Percentiles rank a stretch among this genome's conserved stretches.
Evolutionary conservation across 768 basidiomycete genomes (phyloP).

Genomic region (Macrolepiota fuliginosa): DNA sequence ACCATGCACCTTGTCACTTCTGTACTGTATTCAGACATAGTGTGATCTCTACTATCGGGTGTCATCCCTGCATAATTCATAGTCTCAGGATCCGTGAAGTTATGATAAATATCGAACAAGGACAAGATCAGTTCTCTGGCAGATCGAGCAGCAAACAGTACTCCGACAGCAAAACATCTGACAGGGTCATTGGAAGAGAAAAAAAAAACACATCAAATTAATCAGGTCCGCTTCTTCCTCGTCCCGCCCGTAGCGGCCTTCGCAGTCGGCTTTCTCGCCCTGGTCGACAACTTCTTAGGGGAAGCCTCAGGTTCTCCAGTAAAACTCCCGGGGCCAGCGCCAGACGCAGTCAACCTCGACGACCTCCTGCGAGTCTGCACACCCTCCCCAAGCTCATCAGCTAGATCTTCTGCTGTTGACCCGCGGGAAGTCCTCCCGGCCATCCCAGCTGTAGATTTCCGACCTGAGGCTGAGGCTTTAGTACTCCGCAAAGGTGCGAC

Average conservation of each 20-base stretch:
- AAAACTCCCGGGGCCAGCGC: conserved; percentile 18
- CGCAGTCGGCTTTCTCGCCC: conserved; percentile 9
- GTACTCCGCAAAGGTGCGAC: conserved; percentile 38
- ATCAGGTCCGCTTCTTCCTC: conserved; percentile 18
- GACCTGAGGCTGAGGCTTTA: conserved; percentile 25
- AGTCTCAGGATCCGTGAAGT: no score
- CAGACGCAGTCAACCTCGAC: conserved; percentile 34
- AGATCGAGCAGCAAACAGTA: no score
- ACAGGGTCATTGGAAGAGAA: no score
- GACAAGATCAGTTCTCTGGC: no score
- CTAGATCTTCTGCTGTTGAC: conserved; percentile 26
- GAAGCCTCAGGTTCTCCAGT: conserved; percentile 25
- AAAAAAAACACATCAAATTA: no score
- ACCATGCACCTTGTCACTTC: no score
- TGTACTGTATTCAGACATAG: no score
- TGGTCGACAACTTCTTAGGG: conserved; percentile 17
- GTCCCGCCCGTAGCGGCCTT: neutral
- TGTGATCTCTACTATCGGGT: no score
- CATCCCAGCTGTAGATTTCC: conserved; percentile 8
- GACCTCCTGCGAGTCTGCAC: conserved; percentile 41
- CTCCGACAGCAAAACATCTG: no score
- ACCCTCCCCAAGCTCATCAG: conserved; percentile 30
- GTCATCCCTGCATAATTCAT: no score
- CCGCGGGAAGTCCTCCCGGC: conserved; percentile 17
- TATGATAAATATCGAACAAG: no score